phyloP scores from a whole-genome alignment of 805 yeast species.

The Vanderwaltozyma tropicalis region DNA sequence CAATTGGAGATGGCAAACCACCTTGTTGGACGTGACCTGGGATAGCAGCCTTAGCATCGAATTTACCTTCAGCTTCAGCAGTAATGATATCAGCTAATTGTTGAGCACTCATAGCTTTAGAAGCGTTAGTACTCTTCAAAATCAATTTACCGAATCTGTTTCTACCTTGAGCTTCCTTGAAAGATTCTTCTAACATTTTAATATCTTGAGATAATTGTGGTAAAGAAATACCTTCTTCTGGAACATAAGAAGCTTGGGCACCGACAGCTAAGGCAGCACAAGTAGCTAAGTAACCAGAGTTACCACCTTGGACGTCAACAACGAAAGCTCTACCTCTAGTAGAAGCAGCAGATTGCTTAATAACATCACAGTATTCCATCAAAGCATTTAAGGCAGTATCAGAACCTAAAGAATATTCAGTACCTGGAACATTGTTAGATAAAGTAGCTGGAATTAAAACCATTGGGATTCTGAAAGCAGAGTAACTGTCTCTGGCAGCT shows the following conservation, averaged over 20 bases:
- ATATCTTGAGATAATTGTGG: constrained; percentile 57
- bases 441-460: constrained; percentile 70
- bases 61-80: constrained; percentile 50
- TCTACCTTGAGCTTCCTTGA: constrained; percentile 52
- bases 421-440: constrained; percentile 74
- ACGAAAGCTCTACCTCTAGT: constrained; percentile 71
- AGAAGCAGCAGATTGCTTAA: constrained; percentile 69
- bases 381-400: constrained; percentile 67
- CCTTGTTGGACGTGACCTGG: constrained; percentile 90
- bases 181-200: constrained; percentile 46
- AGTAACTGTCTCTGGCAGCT: constrained; percentile 48
- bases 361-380: constrained; percentile 66
- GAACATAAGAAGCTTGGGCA: constrained; percentile 65
- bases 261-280: constrained; percentile 60
- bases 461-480: constrained; percentile 69
- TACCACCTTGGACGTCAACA: constrained; percentile 79
- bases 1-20: constrained; percentile 65
- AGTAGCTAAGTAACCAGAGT: constrained; percentile 70
- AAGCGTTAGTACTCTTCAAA: constrained; percentile 59
- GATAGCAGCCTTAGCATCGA: constrained; percentile 68
- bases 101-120: constrained; percentile 56
- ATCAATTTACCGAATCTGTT: constrained; percentile 60
- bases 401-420: constrained; percentile 66
- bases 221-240: constrained; percentile 57
- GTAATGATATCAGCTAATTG: constrained; percentile 60